These are phyloP conservation scores for Penicillium sp. DNA, from an alignment of 2,329 filamentous ascomycete species.

Conservation along the genomic window DNA sequence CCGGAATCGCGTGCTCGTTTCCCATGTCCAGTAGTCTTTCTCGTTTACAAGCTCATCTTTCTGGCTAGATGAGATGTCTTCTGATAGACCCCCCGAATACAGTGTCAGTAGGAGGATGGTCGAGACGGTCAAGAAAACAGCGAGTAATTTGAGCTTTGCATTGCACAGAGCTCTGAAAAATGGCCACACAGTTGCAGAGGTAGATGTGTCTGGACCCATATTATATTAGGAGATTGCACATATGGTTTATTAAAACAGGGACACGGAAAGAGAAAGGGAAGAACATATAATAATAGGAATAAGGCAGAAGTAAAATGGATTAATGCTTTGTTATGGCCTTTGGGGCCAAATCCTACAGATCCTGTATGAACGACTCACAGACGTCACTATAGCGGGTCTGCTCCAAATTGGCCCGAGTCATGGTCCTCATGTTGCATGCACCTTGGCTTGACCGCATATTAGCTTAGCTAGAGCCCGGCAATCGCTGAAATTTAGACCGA, in stretches of 20 bases:
- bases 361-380: not conserved
- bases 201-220: not conserved
- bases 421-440: not conserved
- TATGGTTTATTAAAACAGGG: not conserved
- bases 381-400: slow-evolving; percentile 9
- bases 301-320: not conserved
- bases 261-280: not conserved
- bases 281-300: not conserved
- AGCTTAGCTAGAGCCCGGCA: not conserved
- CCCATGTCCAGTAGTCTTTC: slow-evolving; percentile 22
- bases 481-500: not conserved
- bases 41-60: not conserved
- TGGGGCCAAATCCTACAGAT: not conserved
- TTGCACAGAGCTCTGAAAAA: not conserved
- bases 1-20: slow-evolving; percentile 18
- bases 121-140: not conserved
- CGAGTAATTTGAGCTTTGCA: slow-evolving; percentile 5
- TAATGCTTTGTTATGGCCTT: not conserved
- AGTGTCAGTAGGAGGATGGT: slow-evolving; percentile 4
- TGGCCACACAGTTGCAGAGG: not conserved
- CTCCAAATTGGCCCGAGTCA: not conserved
- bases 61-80: too few species aligned
- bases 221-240: not conserved
- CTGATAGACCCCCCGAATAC: not conserved
- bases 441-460: not conserved